phyloP scores from a whole-genome alignment of 2,329 filamentous ascomycete genomes.

The Pseudogymnoascus sp. region DNA sequence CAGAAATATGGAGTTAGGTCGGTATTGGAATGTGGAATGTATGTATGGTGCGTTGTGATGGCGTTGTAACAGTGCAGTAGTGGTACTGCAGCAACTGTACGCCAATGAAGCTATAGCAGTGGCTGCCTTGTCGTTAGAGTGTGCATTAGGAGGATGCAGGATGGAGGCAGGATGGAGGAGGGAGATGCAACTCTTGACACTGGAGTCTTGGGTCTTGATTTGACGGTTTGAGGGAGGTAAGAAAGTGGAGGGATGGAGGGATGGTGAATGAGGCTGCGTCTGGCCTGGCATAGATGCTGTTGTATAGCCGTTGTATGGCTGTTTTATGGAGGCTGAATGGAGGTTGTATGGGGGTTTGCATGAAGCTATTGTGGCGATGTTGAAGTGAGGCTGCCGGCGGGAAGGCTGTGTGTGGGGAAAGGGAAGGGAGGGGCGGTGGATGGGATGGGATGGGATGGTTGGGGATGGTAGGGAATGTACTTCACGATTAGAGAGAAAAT shows the following conservation, averaged over 20 bases:
- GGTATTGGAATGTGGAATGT: neutral
- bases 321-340: neutral
- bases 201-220: neutral
- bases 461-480: neutral
- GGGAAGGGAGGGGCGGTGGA: neutral
- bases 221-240: neutral
- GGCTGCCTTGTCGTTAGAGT: slow-evolving; percentile 1
- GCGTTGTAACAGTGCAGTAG: neutral
- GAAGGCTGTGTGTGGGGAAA: neutral
- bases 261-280: neutral
- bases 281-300: neutral
- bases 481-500: neutral
- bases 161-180: slow-evolving; percentile 7
- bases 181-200: neutral
- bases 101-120: slow-evolving; percentile 1
- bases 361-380: neutral
- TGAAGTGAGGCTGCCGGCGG: slow-evolving; percentile 1
- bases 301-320: neutral
- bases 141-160: neutral
- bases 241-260: neutral
- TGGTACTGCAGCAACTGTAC: neutral
- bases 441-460: neutral
- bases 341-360: neutral
- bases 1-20: slow-evolving; percentile 8
- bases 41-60: slow-evolving; percentile 8